A percentile compares a stretch with the other conserved stretches of the same genome.
phyloP scores from a whole-genome alignment of 495 filamentous ascomycete species.

The Cenococcum geophilum region DNA sequence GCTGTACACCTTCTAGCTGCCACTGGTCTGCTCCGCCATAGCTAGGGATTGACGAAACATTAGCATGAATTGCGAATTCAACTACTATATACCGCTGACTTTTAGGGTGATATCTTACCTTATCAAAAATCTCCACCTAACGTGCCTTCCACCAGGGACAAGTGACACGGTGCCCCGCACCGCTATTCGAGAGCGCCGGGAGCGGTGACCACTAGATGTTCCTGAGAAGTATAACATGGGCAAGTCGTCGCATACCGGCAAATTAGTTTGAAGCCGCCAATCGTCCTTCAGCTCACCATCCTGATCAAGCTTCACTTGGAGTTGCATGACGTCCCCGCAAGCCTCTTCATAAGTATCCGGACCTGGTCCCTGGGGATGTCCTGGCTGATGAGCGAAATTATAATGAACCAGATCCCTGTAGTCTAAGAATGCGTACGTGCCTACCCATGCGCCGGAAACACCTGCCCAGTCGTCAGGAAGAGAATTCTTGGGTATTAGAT shows the following conservation, averaged over 20 bases:
- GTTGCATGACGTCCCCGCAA: constrained; percentile 24
- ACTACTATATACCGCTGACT: neutral
- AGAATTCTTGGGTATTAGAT: constrained; percentile 1
- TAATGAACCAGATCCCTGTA: constrained; percentile 24
- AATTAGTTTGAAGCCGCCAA: constrained; percentile 10
- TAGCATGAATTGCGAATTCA: neutral
- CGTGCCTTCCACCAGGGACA: constrained; percentile 14
- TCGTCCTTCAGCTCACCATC: constrained; percentile 14
- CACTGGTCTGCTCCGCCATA: constrained; percentile 26
- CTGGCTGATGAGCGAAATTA: constrained; percentile 22
- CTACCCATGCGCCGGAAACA: constrained; percentile 16
- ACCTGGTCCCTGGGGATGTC: constrained; percentile 13
- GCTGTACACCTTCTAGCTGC: constrained; percentile 27
- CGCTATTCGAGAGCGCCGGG: constrained; percentile 4
- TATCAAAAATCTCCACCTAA: constrained; percentile 28
- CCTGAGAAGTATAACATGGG: constrained; percentile 23
- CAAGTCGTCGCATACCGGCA: constrained; percentile 23
- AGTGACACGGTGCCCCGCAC: constrained; percentile 19
- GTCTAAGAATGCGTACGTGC: constrained; percentile 27
- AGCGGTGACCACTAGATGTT: constrained; percentile 7
- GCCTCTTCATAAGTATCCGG: constrained; percentile 16
- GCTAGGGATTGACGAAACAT: neutral
- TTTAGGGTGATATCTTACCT: neutral
- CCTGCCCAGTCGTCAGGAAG: constrained; percentile 24
- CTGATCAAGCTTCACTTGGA: constrained; percentile 14